Percentiles rank a stretch among this genome's conserved stretches.
phyloP scores from a whole-genome alignment of 768 basidiomycete species.

The Collybiopsis confluens region DNA sequence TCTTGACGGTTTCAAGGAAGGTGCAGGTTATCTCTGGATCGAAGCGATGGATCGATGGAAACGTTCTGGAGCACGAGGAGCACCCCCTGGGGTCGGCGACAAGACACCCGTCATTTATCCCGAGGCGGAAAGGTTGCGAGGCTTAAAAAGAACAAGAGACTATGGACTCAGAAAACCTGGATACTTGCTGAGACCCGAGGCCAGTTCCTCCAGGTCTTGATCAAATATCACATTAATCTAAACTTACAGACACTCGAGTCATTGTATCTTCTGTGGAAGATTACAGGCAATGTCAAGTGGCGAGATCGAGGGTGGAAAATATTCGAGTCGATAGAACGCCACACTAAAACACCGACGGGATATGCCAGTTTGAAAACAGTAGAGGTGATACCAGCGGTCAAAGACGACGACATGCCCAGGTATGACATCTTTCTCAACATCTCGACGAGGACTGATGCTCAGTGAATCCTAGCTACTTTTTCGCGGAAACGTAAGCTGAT shows the following conservation, averaged over 20 bases:
- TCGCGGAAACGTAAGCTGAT: slow-evolving; percentile 43
- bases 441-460: not conserved
- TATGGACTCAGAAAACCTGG: slow-evolving; percentile 41
- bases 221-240: slow-evolving; percentile 4
- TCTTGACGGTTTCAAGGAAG: slow-evolving; percentile 16
- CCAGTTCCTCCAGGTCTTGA: slow-evolving; percentile 23
- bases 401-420: slow-evolving; percentile 72
- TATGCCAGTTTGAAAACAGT: slow-evolving; percentile 58
- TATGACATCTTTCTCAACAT: slow-evolving; percentile 25
- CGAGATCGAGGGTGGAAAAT: slow-evolving; percentile 67
- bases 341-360: slow-evolving; percentile 55
- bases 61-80: slow-evolving; percentile 36
- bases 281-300: slow-evolving; percentile 66
- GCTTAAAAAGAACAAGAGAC: slow-evolving; percentile 38
- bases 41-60: slow-evolving; percentile 47
- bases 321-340: slow-evolving; percentile 60
- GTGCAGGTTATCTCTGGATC: slow-evolving; percentile 38
- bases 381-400: slow-evolving; percentile 31
- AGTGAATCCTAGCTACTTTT: slow-evolving; percentile 34
- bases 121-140: slow-evolving; percentile 20
- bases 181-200: slow-evolving; percentile 72
- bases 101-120: slow-evolving; percentile 32
- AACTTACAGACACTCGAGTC: slow-evolving; percentile 62
- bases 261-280: slow-evolving; percentile 66
- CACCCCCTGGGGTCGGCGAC: slow-evolving; percentile 51